Evolutionary conservation across 83 land plant species (phyloP).

Genomic region (Diphasiastrum complanatum): DNA sequence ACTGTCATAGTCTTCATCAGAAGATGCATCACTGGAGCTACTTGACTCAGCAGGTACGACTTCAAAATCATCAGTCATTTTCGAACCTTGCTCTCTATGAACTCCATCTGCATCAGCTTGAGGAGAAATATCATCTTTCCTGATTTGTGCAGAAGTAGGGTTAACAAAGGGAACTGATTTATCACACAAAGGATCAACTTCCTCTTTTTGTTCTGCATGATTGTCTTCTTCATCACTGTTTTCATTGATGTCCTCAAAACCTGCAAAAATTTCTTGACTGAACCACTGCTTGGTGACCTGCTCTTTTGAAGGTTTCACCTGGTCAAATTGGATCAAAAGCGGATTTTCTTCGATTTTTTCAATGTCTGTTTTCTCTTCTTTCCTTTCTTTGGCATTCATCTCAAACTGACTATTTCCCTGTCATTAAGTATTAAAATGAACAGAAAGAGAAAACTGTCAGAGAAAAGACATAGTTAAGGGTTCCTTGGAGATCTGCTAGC

Average conservation of each 20-base stretch:
- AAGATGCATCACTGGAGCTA: constrained; percentile 54
- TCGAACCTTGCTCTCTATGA: constrained; percentile 1
- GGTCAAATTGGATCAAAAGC: constrained; percentile 51
- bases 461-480: too few species aligned
- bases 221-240: constrained; percentile 49
- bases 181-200: constrained; percentile 3
- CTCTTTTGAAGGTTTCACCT: constrained; percentile 53
- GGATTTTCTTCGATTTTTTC: constrained; percentile 63
- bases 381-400: neutral
- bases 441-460: neutral
- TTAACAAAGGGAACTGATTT: too few species aligned
- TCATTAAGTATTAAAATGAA: constrained; percentile 1
- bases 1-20: constrained; percentile 57
- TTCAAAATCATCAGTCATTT: constrained; percentile 64
- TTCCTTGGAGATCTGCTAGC: too few species aligned
- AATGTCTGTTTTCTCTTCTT: constrained; percentile 41
- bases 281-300: constrained; percentile 76
- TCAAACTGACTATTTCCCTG: too few species aligned
- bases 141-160: neutral
- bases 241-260: constrained; percentile 42
- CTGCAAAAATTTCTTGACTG: constrained; percentile 81
- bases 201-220: constrained; percentile 15
- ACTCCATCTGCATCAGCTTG: constrained; percentile 1
- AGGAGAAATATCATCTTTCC: neutral
- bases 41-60: constrained; percentile 66